Evolutionary conservation across 2,329 filamentous ascomycete genomes (phyloP), one percentile per base, ranked within the genome.

Genomic region (Alternaria longipes): DNA sequence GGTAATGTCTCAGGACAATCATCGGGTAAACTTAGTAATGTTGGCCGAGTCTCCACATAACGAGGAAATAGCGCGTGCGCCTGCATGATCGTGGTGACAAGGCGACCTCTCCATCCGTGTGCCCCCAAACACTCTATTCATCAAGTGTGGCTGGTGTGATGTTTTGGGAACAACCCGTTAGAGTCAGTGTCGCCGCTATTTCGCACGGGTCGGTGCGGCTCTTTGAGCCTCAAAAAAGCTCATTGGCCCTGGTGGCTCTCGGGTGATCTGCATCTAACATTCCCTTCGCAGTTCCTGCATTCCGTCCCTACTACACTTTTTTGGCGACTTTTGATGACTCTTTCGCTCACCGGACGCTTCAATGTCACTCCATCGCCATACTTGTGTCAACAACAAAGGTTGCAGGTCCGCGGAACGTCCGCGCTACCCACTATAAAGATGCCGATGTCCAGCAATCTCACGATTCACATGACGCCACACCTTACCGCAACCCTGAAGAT

Each of bases 381-480:
- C n/a, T 26, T 18, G 22, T 36, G 16, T 22, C 14, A n/a, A 46
- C 32, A 20, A 20, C 22, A 56, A 22, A 22, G 24, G 9, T 18
- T 56, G 32, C 41, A 52, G 34, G 20, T 50, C 54, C 20, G 47
- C 49, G 46, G 49, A 42, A n/a, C 28, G 45, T 40, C 18, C 40
- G 24, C 24, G 22, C 30, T 32, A 34, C 41, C 53, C 54, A 57
- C 54, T 52, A 5, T 22, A 9, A 52, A 18, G 20, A 52, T 22
- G 47, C 59, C 59, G 53, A 61, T 61, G 49, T 41, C 24, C 47
- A 54, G 47, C 49, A 41, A 49, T 41, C 26, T 47, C 36, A 40
- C 54, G 54, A 60, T 60, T 34, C 28, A 34, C 42, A 60, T 45
- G 42, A 47, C 54, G 46, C 47, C 47, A 57, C 59, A 60, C 36